Evolutionary conservation across 1,139 yeast genomes (phyloP).

Genomic region (Ashbya aceris): DNA sequence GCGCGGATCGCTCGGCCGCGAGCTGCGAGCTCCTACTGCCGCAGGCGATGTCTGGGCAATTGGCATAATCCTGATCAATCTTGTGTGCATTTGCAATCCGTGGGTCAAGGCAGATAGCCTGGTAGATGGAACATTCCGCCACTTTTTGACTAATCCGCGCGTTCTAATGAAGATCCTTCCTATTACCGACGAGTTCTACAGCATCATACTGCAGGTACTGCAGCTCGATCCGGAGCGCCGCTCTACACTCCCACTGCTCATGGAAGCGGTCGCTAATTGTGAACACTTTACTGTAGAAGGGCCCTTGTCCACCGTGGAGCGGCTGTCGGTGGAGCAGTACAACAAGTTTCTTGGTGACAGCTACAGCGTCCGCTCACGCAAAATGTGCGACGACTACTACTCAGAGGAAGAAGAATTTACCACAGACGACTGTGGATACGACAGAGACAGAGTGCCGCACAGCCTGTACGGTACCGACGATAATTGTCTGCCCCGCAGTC

Average conservation of each 20-base stretch:
- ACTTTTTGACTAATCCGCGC: constrained; percentile 40
- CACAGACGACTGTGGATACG: no score
- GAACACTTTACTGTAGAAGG: constrained; percentile 32
- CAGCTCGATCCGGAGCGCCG: constrained; percentile 57
- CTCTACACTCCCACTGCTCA: constrained; percentile 42
- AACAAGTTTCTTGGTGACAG: constrained; percentile 15
- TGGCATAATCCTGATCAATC: constrained; percentile 70
- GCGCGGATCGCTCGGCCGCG: constrained; percentile 42
- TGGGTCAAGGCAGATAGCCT: constrained; percentile 73
- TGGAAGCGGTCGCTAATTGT: constrained; percentile 30
- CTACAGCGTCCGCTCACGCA: constrained; percentile 12
- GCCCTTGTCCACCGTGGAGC: constrained; percentile 28
- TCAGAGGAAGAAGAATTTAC: background rate
- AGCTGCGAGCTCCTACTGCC: constrained; percentile 43
- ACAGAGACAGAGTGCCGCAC: no score
- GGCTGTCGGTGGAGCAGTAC: constrained; percentile 14
- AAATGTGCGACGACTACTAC: constrained; percentile 12
- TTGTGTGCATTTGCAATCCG: constrained; percentile 80
- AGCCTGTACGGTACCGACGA: no score
- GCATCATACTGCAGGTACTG: constrained; percentile 47
- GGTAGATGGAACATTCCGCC: constrained; percentile 48
- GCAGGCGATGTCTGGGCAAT: constrained; percentile 87
- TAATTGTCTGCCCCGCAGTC: no score
- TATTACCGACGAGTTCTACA: constrained; percentile 41
- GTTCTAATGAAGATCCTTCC: constrained; percentile 47